Conservation (phyloP, 75 land plant species). For the Azolla pinnata region DNA sequence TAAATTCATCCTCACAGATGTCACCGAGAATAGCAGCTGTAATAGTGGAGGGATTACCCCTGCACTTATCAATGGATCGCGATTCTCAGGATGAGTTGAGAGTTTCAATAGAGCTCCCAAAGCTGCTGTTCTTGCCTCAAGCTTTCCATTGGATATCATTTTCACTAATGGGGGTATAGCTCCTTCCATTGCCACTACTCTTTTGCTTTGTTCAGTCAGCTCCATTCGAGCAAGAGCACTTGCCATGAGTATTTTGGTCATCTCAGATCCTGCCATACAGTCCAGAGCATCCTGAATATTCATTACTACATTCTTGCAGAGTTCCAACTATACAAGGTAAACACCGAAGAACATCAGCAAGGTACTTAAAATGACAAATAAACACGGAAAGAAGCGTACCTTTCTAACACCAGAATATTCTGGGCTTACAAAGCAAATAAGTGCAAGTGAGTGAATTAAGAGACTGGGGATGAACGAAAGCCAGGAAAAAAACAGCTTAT, state of each 20-base stretch:
- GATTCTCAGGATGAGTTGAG: constrained; percentile 47
- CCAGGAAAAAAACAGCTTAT: no score
- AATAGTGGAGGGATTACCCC: constrained; percentile 38
- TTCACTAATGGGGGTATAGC: constrained; percentile 43
- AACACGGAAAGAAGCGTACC: no score
- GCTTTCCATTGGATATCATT: constrained; percentile 39
- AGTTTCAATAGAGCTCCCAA: constrained; percentile 45
- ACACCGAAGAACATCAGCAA: no score
- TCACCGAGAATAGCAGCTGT: constrained; percentile 33
- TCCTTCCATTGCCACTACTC: constrained; percentile 36
- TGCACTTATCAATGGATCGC: constrained; percentile 40
- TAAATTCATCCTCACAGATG: constrained; percentile 30
- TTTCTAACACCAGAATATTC: no score
- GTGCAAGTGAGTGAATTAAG: no score
- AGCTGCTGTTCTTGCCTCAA: constrained; percentile 34
- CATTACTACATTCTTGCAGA: no score
- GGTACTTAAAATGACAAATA: no score
- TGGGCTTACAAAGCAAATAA: no score
- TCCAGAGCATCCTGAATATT: neutral
- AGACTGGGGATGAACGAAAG: no score
- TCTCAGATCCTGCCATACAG: constrained; percentile 37
- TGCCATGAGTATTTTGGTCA: constrained; percentile 48
- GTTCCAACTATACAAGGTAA: no score
- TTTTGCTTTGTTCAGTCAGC: constrained; percentile 50
- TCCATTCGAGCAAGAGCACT: constrained; percentile 48